Conservation (phyloP, 805 yeast genomes). For the Kregervanrija fluxuum region DNA sequence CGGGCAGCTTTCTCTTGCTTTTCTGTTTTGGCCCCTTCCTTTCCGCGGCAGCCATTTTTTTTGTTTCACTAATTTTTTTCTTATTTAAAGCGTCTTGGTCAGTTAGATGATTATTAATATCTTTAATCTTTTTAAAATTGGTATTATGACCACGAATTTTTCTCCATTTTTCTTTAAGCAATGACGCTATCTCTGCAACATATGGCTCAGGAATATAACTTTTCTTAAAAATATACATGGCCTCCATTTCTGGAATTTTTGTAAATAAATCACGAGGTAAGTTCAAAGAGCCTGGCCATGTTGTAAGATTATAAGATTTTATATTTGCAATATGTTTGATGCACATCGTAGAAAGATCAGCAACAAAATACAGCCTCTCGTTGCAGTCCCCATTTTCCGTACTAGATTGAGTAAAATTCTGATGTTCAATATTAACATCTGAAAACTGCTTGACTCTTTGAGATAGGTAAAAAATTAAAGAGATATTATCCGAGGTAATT, state of each 20-base stretch:
- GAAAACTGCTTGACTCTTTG: constrained; percentile 73
- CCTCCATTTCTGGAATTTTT: constrained; percentile 22
- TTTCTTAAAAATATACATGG: too few relatives aligned
- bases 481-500: constrained; percentile 59
- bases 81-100: too few relatives aligned
- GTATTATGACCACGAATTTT: too few relatives aligned
- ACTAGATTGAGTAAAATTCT: constrained; percentile 62
- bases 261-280: constrained; percentile 63
- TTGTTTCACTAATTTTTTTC: too few relatives aligned
- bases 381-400: constrained; percentile 28
- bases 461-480: constrained; percentile 67
- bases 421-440: constrained; percentile 39
- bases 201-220: too few relatives aligned
- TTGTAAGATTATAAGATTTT: constrained; percentile 61
- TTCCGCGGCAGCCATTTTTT: too few relatives aligned
- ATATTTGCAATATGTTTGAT: constrained; percentile 50
- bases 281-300: constrained; percentile 76
- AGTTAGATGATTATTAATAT: too few relatives aligned
- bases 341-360: constrained; percentile 67
- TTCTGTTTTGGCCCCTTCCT: too few relatives aligned
- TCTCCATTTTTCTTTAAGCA: too few relatives aligned
- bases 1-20: too few relatives aligned
- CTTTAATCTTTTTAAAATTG: too few relatives aligned
- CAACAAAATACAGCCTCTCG: constrained; percentile 49
- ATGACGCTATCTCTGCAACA: too few relatives aligned